Conservation (phyloP, 768 basidiomycete species). For the Lenzites betulinus region DNA sequence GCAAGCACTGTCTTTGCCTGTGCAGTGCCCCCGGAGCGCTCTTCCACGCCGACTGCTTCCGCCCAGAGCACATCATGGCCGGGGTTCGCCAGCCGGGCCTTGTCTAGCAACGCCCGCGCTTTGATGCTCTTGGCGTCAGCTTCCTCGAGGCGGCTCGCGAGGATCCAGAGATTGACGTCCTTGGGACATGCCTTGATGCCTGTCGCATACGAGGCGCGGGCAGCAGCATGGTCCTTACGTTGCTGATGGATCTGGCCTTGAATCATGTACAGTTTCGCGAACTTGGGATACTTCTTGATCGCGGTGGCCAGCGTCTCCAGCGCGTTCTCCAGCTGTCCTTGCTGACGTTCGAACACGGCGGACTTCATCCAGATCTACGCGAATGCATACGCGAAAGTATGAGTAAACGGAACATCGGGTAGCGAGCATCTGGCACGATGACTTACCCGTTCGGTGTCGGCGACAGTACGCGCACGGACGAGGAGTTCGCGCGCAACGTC, state of each 20-base stretch:
- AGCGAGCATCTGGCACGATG: background rate
- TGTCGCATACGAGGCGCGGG: slow-evolving; percentile 78
- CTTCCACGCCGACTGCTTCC: slow-evolving; percentile 89
- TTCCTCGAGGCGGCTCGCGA: slow-evolving; percentile 89
- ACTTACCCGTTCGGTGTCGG: slow-evolving; percentile 87
- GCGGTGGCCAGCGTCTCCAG: slow-evolving; percentile 75
- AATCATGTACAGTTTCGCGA: slow-evolving; percentile 95
- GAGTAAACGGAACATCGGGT: background rate
- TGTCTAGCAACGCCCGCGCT: slow-evolving; percentile 87
- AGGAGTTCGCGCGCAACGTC: slow-evolving; percentile 85
- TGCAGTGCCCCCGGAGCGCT: slow-evolving; percentile 74
- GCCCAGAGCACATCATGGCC: slow-evolving; percentile 88
- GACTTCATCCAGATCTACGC: slow-evolving; percentile 98
- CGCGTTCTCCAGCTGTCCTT: slow-evolving; percentile 72
- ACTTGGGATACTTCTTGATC: slow-evolving; percentile 82
- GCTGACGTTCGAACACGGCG: slow-evolving; percentile 91
- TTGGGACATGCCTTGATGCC: slow-evolving; percentile 89
- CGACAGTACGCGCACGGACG: slow-evolving; percentile 85
- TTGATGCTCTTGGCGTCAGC: slow-evolving; percentile 90
- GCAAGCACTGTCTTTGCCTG: slow-evolving; percentile 91
- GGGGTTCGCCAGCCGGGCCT: slow-evolving; percentile 83
- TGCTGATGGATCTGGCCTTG: slow-evolving; percentile 88
- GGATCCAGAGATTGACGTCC: slow-evolving; percentile 83
- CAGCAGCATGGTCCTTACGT: slow-evolving; percentile 57
- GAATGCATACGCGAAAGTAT: slow-evolving; percentile 3